Conservation (phyloP, 2,329 filamentous ascomycete genomes). For the Ophiostoma montium region DNA sequence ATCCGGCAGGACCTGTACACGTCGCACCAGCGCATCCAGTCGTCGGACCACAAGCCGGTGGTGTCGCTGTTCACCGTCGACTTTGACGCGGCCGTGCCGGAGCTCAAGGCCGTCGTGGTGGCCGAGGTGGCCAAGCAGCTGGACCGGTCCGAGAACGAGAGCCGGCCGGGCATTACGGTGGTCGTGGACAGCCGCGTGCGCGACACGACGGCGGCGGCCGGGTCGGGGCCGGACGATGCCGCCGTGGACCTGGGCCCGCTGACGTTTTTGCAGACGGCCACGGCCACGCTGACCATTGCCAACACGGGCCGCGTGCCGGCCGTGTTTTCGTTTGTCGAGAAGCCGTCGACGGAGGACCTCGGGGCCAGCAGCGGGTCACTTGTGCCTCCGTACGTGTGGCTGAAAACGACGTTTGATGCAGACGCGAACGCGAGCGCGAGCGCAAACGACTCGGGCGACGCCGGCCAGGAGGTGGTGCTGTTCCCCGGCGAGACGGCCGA, state of each 20-base stretch:
- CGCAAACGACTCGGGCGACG: too few relatives aligned
- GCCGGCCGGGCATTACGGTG: slow-evolving; percentile 28
- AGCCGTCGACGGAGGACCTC: slow-evolving; percentile 37
- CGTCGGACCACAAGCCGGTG: slow-evolving; percentile 91
- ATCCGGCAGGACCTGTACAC: slow-evolving; percentile 55
- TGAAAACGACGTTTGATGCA: slow-evolving; percentile 50
- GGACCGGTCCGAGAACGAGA: slow-evolving; percentile 52
- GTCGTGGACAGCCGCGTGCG: slow-evolving; percentile 51
- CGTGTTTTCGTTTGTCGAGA: slow-evolving; percentile 65
- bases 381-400: slow-evolving; percentile 42
- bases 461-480: slow-evolving; percentile 46
- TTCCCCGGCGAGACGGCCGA: slow-evolving; percentile 73
- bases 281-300: slow-evolving; percentile 64
- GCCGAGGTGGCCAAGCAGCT: slow-evolving; percentile 77
- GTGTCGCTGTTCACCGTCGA: slow-evolving; percentile 69
- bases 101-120: slow-evolving; percentile 70
- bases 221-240: slow-evolving; percentile 4
- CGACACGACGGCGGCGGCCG: not conserved
- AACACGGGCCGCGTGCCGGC: slow-evolving; percentile 81
- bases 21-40: slow-evolving; percentile 77
- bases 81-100: slow-evolving; percentile 75
- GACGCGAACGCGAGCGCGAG: too few relatives aligned
- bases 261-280: slow-evolving; percentile 51
- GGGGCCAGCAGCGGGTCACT: slow-evolving; percentile 19
- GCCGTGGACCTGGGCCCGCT: slow-evolving; percentile 67